Conservation (phyloP, 176 grass and related monocot species). For the Ensete glaucum region DNA sequence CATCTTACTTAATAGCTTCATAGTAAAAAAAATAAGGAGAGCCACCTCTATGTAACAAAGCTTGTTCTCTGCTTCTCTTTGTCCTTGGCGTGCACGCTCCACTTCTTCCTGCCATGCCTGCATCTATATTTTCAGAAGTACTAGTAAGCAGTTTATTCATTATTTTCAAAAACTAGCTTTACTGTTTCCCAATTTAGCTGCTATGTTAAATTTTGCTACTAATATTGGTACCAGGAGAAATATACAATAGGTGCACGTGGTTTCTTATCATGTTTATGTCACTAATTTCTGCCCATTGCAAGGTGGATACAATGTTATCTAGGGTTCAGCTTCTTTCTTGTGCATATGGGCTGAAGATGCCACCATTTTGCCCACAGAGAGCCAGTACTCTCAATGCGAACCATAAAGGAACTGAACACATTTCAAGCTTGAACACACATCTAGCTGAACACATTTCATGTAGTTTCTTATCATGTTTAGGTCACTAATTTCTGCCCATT, state of each 20-base stretch:
- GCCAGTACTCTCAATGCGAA: background rate
- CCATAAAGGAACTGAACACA: background rate
- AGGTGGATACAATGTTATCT: too few relatives aligned
- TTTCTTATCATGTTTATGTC: too few relatives aligned
- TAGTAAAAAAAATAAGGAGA: constrained; percentile 25
- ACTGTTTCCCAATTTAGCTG: too few relatives aligned
- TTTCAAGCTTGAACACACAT: too few relatives aligned
- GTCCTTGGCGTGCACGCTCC: constrained; percentile 77
- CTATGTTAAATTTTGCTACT: background rate
- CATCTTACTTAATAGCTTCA: background rate
- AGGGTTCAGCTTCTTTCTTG: too few relatives aligned
- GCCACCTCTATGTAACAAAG: constrained; percentile 69
- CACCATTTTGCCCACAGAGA: too few relatives aligned
- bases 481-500: too few relatives aligned
- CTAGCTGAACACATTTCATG: too few relatives aligned
- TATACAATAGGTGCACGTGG: too few relatives aligned
- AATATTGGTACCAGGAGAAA: background rate
- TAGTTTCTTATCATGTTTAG: too few relatives aligned
- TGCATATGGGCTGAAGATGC: too few relatives aligned
- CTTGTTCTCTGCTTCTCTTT: constrained; percentile 93
- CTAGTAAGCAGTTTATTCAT: background rate
- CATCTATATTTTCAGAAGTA: constrained; percentile 49
- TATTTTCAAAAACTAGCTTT: background rate
- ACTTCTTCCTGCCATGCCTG: constrained; percentile 97
- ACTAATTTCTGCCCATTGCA: too few relatives aligned